Evolutionary conservation across 345 rosid species (phyloP).

Genomic region (Rubroshorea leprosula): DNA sequence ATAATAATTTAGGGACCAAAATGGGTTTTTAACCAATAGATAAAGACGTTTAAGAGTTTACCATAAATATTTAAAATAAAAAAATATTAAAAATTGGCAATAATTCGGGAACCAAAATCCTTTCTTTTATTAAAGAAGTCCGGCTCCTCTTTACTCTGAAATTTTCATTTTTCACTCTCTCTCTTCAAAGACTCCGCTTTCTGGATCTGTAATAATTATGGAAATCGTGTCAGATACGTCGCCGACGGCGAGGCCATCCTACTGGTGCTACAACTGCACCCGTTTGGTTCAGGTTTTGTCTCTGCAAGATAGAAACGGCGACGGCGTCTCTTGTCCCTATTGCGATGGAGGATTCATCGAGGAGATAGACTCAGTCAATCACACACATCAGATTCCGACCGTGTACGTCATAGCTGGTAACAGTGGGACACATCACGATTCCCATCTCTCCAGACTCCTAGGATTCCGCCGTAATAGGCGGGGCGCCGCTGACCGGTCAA

Average conservation of each 20-base stretch:
- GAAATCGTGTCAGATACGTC: slow-evolving; percentile 5
- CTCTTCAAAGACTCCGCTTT: neutral
- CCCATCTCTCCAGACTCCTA: slow-evolving; percentile 4
- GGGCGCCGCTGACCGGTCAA: slow-evolving; percentile 13
- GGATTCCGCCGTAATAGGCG: slow-evolving; percentile 12
- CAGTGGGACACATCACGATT: slow-evolving; percentile 3
- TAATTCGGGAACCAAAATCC: no score
- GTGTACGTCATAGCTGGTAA: slow-evolving; percentile 13
- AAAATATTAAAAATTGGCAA: no score
- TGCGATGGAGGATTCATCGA: slow-evolving; percentile 25
- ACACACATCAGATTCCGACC: neutral
- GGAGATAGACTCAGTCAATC: slow-evolving; percentile 14
- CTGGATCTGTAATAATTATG: slow-evolving; percentile 9
- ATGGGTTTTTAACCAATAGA: no score
- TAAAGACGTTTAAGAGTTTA: no score
- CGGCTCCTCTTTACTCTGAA: no score
- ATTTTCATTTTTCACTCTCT: neutral
- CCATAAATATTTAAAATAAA: no score
- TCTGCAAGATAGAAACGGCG: neutral
- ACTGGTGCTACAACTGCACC: slow-evolving; percentile 25
- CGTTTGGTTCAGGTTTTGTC: slow-evolving; percentile 7
- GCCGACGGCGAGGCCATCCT: neutral
- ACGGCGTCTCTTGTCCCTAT: slow-evolving; percentile 14
- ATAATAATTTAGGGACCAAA: no score
- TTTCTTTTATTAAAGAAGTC: no score